A percentile compares a stretch with the other conserved stretches of the same genome.
Conservation (phyloP, 768 basidiomycete species). For the Gyrodon lividus region DNA sequence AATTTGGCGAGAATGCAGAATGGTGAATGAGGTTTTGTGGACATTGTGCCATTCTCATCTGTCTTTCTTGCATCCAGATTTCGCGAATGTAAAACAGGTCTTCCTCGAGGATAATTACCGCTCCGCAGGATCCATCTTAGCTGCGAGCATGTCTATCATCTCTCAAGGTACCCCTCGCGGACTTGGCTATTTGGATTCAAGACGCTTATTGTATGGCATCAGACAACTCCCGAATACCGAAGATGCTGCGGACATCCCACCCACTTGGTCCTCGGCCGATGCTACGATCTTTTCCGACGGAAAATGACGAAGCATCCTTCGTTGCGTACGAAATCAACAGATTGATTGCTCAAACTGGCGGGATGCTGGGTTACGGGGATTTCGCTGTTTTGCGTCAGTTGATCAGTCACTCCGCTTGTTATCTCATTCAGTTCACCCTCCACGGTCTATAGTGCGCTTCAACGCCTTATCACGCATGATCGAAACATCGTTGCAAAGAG, state of each 20-base stretch:
- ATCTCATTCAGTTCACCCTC: background rate
- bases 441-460: conserved; percentile 60
- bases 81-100: conserved; percentile 61
- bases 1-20: conserved; percentile 72
- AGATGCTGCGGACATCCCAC: conserved; percentile 70
- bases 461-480: conserved; percentile 76
- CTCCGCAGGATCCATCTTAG: conserved; percentile 74
- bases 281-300: conserved; percentile 50
- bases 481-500: conserved; percentile 73
- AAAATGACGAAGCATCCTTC: conserved; percentile 65
- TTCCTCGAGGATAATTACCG: conserved; percentile 86
- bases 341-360: conserved; percentile 71
- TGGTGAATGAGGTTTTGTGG: conserved; percentile 36
- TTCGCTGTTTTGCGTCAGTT: conserved; percentile 78
- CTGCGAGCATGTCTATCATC: conserved; percentile 74
- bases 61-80: conserved; percentile 45
- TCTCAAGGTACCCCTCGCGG: conserved; percentile 55
- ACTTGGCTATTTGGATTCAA: conserved; percentile 1
- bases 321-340: conserved; percentile 80
- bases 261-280: conserved; percentile 59
- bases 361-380: conserved; percentile 67
- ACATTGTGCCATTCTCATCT: background rate
- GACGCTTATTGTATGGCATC: background rate
- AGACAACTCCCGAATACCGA: conserved; percentile 78
- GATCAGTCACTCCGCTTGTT: background rate